phyloP scores from a whole-genome alignment of 352 stramenopile genomes.

The Phytopythium boreale region DNA sequence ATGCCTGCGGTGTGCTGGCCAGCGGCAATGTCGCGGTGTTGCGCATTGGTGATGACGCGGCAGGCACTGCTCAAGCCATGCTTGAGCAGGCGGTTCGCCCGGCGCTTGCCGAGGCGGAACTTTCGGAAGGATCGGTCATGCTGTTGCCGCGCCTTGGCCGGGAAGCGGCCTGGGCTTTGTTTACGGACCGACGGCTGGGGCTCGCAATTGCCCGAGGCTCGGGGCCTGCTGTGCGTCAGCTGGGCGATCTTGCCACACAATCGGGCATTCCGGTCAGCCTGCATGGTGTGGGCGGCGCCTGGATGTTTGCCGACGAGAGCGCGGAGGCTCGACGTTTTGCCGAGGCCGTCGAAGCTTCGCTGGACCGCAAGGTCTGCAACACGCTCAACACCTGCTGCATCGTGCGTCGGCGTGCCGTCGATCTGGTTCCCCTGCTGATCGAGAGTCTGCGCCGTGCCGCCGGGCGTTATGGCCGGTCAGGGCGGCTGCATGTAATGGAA shows the following conservation, averaged over 20 bases:
- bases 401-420: slow-evolving; percentile 1
- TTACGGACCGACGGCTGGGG: slow-evolving; percentile 2
- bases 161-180: slow-evolving; percentile 3
- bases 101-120: slow-evolving; percentile 2
- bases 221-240: slow-evolving; percentile 2
- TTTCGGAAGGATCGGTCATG: slow-evolving; percentile 4
- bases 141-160: slow-evolving; percentile 2
- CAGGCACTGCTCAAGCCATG: slow-evolving; percentile 3
- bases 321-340: slow-evolving; percentile 3
- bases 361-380: slow-evolving; percentile 3
- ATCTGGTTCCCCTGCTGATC: slow-evolving; percentile 3
- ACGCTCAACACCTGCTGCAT: slow-evolving; percentile 3
- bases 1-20: slow-evolving; percentile 2
- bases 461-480: slow-evolving; percentile 2
- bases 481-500: slow-evolving; percentile 3
- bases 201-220: slow-evolving; percentile 3
- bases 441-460: slow-evolving; percentile 2
- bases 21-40: slow-evolving; percentile 3
- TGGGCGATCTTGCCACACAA: slow-evolving; percentile 3
- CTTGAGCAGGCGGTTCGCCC: slow-evolving; percentile 2
- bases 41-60: slow-evolving; percentile 3
- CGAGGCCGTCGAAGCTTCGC: slow-evolving; percentile 2
- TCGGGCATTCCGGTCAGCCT: slow-evolving; percentile 3
- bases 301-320: slow-evolving; percentile 3
- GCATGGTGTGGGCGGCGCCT: slow-evolving; percentile 2